These are phyloP conservation scores for Melocanna baccifera DNA, from an alignment of 176 grass and related monocot species.

Conservation along the genomic window DNA sequence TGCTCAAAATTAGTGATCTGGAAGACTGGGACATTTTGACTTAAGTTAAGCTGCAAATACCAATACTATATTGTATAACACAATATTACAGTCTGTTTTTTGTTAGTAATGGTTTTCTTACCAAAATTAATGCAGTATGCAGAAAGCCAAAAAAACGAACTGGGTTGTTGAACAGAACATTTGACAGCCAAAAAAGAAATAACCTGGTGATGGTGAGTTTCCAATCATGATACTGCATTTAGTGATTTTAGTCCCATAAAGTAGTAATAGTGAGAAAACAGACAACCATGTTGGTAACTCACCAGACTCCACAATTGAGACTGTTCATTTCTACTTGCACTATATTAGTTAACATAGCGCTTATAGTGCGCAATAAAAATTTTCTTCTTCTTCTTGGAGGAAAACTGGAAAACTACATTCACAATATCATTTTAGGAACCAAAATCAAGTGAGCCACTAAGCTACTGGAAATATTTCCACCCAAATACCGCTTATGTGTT, in stretches of 20 bases:
- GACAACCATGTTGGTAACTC: not conserved
- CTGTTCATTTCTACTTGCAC: not conserved
- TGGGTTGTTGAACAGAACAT: not conserved
- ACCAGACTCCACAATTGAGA: not conserved
- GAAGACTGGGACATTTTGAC: not conserved
- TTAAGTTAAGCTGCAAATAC: not conserved
- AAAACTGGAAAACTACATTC: not conserved
- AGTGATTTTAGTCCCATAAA: slow-evolving; percentile 10
- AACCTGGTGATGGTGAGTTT: not conserved
- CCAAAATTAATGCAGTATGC: not conserved
- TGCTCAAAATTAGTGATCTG: not conserved
- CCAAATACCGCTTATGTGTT: not conserved
- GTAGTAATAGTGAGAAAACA: not conserved
- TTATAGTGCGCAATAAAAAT: not conserved
- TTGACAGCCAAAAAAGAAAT: not conserved
- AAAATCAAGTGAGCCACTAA: not conserved
- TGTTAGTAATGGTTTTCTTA: not conserved
- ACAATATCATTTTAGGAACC: not conserved
- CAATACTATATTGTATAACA: not conserved
- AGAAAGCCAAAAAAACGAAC: slow-evolving; percentile 1
- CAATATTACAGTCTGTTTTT: not conserved
- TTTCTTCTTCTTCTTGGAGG: not conserved
- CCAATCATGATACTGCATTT: slow-evolving; percentile 1
- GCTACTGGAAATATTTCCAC: not conserved
- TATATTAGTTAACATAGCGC: not conserved